A percentile compares a stretch with the other conserved stretches of the same genome.
Conservation (phyloP, 2,329 filamentous ascomycete genomes). For the Colletotrichum sp. region DNA sequence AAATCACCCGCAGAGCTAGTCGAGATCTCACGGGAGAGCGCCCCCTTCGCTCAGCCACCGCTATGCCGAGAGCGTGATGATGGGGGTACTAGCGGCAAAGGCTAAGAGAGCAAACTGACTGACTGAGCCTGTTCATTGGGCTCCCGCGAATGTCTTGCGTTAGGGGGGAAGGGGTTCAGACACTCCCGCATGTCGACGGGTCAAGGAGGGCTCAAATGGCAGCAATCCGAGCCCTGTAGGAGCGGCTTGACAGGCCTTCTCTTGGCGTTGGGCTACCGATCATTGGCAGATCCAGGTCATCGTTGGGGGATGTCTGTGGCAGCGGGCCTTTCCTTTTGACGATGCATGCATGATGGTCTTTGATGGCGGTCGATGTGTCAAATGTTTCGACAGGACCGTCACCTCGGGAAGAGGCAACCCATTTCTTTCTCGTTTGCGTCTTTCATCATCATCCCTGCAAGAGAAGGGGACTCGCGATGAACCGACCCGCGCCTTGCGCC, state of each 20-base stretch:
- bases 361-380: background rate
- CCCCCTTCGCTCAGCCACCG: constrained; percentile 10
- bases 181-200: background rate
- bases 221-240: background rate
- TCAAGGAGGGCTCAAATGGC: background rate
- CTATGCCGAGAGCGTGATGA: background rate
- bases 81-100: background rate
- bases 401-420: background rate
- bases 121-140: background rate
- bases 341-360: background rate
- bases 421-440: background rate
- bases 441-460: background rate
- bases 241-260: background rate
- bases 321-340: background rate
- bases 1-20: background rate
- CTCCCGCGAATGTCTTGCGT: background rate
- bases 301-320: background rate
- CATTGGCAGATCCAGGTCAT: background rate
- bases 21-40: background rate
- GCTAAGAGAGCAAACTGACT: background rate
- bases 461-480: background rate
- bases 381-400: background rate
- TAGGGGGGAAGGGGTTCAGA: background rate
- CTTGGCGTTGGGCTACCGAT: background rate
- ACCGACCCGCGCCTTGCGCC: background rate